phyloP scores from a whole-genome alignment of 768 basidiomycete genomes.

The Psilocybe cubensis region DNA sequence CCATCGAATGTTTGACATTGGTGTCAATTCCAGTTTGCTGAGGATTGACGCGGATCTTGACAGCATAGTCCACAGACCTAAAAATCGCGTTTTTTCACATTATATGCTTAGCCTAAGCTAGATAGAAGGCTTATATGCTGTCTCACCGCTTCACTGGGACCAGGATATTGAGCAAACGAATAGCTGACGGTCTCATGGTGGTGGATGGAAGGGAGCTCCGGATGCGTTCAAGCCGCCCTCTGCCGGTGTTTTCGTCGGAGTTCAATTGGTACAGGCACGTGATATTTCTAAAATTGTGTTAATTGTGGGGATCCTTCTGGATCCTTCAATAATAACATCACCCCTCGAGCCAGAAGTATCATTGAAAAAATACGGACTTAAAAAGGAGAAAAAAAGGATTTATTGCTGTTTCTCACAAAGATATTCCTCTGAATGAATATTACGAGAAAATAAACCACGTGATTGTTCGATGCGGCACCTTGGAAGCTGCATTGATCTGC shows the following conservation, averaged over 20 bases:
- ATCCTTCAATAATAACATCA: too few relatives aligned
- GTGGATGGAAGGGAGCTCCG: background rate
- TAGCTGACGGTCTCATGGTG: slow-evolving; percentile 15
- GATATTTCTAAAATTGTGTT: background rate
- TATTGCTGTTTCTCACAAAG: too few relatives aligned
- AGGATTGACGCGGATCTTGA: slow-evolving; percentile 97
- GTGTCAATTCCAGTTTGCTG: slow-evolving; percentile 95
- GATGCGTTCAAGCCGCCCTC: background rate
- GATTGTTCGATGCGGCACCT: too few relatives aligned
- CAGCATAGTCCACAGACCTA: slow-evolving; percentile 95
- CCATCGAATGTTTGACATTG: slow-evolving; percentile 99
- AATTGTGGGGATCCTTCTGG: background rate
- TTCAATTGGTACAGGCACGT: background rate
- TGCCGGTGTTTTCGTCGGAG: background rate
- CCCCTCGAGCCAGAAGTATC: too few relatives aligned
- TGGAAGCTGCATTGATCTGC: too few relatives aligned
- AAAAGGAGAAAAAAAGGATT: too few relatives aligned
- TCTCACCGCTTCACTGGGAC: slow-evolving; percentile 16
- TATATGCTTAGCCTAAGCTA: background rate
- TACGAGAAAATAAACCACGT: too few relatives aligned
- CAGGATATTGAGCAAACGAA: slow-evolving; percentile 15
- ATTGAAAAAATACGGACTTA: too few relatives aligned
- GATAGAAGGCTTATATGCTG: background rate
- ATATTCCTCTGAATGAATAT: too few relatives aligned
- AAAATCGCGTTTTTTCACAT: background rate